Percentiles rank a stretch among this genome's conserved stretches.
These are phyloP conservation scores for Eucalyptus pumila DNA, from an alignment of 345 rosid species.

Conservation along the genomic window DNA sequence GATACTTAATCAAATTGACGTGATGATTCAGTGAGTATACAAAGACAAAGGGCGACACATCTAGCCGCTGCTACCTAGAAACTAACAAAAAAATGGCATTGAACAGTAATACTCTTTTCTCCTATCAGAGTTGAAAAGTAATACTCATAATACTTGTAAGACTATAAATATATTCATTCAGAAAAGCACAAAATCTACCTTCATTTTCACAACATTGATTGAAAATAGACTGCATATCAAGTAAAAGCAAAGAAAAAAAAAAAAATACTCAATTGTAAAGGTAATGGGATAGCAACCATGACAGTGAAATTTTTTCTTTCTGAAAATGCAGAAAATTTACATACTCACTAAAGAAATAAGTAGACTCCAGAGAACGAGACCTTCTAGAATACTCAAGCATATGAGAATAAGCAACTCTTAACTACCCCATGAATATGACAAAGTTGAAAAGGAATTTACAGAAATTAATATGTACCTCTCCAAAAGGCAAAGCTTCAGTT, in stretches of 20 bases:
- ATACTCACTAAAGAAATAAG: not conserved
- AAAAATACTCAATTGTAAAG: not conserved
- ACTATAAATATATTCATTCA: not conserved
- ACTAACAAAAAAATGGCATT: not conserved
- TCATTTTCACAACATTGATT: not conserved
- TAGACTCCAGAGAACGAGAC: not conserved
- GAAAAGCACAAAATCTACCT: not conserved
- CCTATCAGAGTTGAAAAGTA: not conserved
- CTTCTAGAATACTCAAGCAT: not conserved
- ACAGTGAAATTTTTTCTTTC: not conserved
- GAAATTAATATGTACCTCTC: conserved; percentile 59
- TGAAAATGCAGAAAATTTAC: not conserved
- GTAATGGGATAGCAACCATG: not conserved
- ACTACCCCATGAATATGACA: not conserved
- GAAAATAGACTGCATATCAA: not conserved
- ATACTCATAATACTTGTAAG: not conserved
- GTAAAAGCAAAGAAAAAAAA: not conserved
- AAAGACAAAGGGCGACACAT: not conserved
- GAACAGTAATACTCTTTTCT: not conserved
- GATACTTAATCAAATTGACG: not conserved
- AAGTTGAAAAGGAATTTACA: not conserved
- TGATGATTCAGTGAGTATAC: not conserved
- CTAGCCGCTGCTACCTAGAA: not conserved
- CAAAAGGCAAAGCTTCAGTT: conserved; percentile 86
- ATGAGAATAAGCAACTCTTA: not conserved